phyloP scores from a whole-genome alignment of 257 asterid genomes.

The Ballota nigra region DNA sequence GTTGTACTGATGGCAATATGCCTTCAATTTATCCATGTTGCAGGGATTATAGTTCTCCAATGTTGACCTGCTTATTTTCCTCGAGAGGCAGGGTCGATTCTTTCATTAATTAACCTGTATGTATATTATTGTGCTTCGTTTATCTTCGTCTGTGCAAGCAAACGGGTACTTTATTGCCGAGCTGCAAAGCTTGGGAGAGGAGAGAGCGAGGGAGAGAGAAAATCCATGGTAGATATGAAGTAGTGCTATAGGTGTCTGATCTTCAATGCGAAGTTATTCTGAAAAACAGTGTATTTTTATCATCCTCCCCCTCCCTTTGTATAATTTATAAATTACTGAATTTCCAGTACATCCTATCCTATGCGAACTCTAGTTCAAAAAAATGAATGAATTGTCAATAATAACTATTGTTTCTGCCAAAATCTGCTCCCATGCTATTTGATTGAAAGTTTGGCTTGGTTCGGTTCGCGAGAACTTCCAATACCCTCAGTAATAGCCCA shows the following conservation, averaged over 20 bases:
- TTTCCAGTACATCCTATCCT: not conserved
- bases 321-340: slow-evolving; percentile 26
- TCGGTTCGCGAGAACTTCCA: not conserved
- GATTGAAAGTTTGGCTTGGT: not conserved
- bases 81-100: slow-evolving; percentile 50
- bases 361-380: not conserved
- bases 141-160: slow-evolving; percentile 26
- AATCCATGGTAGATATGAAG: slow-evolving; percentile 16
- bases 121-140: slow-evolving; percentile 28
- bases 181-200: not conserved
- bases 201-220: not conserved
- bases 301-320: slow-evolving; percentile 18
- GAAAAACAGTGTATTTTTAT: slow-evolving; percentile 6
- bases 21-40: slow-evolving; percentile 15
- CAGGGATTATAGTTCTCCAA: slow-evolving; percentile 37
- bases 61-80: slow-evolving; percentile 37
- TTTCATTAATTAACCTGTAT: slow-evolving; percentile 51
- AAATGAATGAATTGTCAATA: slow-evolving; percentile 11
- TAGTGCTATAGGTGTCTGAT: slow-evolving; percentile 2
- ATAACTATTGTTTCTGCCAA: not conserved
- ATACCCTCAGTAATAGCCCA: too few relatives aligned
- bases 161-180: slow-evolving; percentile 22
- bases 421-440: not conserved
- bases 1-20: too few relatives aligned
- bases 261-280: slow-evolving; percentile 10